Evolutionary conservation across 345 rosid genomes (phyloP), one percentile per base, ranked within the genome.

Genomic region (Salix brachista): DNA sequence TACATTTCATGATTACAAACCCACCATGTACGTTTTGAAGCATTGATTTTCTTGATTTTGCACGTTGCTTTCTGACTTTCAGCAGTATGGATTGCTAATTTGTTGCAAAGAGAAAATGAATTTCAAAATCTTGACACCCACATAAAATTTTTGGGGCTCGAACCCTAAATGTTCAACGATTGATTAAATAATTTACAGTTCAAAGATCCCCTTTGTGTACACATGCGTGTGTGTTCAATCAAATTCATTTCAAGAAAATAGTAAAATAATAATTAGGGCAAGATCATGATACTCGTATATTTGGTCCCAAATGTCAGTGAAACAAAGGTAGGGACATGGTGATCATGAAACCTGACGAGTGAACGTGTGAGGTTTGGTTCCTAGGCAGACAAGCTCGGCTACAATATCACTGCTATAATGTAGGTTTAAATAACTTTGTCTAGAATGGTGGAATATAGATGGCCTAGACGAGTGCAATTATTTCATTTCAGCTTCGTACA

Each of bases 331-430:
- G 68, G 60, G 73, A 28, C 66, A 17, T 28, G 48, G 37, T 62
- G 72, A 81, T 67, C 26, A 56, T 66, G 66, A 72, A 23, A 46
- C 44, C 46, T 60, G 71, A 66, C 3, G 32, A 28, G 39, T 42
- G 70, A 66, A 82, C 78, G 72, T 82, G 79, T 2, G 64, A 66
- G 81, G 81, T 67, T 1, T 75, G 65, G 72, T 21, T 16, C 6
- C 75, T 10, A 14, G 39, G 70, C 56, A 10, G 69, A 78, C 80
- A 48, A 64, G 16, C 67, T 25, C 23, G 26, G 21, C 13, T 64
- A 37, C 11, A 65, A 44, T 32, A 52, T 18, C 2, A 8, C 34
- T 44, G 36, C 34, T 44, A 17, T 36, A 34, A 28, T 12, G 23
- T 16, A 34, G 32, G 70, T 37, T 21, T 37, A 39, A 42, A 36